These are phyloP conservation scores for Paradendryphiella salina DNA, from an alignment of 2,329 filamentous ascomycete species.

Conservation along the genomic window DNA sequence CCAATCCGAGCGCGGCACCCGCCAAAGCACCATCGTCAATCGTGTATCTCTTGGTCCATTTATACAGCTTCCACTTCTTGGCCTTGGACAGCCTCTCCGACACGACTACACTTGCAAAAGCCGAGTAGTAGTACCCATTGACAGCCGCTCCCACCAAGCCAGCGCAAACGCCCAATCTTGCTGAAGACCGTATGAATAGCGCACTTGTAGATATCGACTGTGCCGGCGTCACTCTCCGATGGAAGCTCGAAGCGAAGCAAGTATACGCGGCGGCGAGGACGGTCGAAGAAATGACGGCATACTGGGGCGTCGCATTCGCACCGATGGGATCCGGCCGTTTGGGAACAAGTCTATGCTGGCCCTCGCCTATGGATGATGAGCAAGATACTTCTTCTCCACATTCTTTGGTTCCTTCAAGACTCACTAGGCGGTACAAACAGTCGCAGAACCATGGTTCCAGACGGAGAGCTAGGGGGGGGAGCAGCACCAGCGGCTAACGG, in stretches of 20 bases:
- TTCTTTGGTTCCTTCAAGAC: not conserved
- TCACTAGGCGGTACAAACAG: slow-evolving; percentile 37
- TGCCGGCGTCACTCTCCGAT: slow-evolving; percentile 16
- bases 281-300: slow-evolving; percentile 32
- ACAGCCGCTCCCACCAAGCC: slow-evolving; percentile 26
- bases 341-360: slow-evolving; percentile 31
- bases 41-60: slow-evolving; percentile 28
- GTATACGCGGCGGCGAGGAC: slow-evolving; percentile 32
- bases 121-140: slow-evolving; percentile 33
- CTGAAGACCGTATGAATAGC: slow-evolving; percentile 32
- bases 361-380: slow-evolving; percentile 24
- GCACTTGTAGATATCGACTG: slow-evolving; percentile 17
- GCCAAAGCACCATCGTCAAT: slow-evolving; percentile 34
- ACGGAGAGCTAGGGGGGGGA: not conserved
- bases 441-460: slow-evolving; percentile 29
- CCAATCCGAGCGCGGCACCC: slow-evolving; percentile 31
- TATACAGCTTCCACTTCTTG: slow-evolving; percentile 29
- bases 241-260: slow-evolving; percentile 23
- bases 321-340: slow-evolving; percentile 33
- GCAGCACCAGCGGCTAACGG: not conserved
- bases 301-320: slow-evolving; percentile 36
- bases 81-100: slow-evolving; percentile 13
- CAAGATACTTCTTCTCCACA: not conserved
- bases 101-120: slow-evolving; percentile 18
- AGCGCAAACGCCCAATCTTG: slow-evolving; percentile 25